These are phyloP conservation scores for Monilinia vaccinii-corymbosi DNA, from an alignment of 2,329 filamentous ascomycete species.

Conservation along the genomic window DNA sequence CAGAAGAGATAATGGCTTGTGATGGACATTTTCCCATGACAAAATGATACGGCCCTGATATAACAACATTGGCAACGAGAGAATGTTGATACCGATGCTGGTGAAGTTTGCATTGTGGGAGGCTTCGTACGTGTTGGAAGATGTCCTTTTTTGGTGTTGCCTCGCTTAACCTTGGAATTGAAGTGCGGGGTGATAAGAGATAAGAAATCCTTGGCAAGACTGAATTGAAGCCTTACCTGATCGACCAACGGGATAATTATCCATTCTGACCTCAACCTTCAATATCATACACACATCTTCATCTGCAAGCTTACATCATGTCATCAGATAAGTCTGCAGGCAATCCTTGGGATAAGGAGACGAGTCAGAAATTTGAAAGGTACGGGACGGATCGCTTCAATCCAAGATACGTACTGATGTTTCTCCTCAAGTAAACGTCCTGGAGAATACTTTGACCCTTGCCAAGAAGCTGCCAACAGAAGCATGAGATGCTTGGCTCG, in stretches of 20 bases:
- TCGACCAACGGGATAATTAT: no score
- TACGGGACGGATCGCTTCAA: no score
- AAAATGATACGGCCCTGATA: not conserved
- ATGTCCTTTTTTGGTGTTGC: not conserved
- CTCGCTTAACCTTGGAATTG: not conserved
- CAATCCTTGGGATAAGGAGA: slow-evolving; percentile 47
- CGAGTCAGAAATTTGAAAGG: slow-evolving; percentile 56
- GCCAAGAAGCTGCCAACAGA: slow-evolving; percentile 78
- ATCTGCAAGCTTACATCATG: slow-evolving; percentile 14
- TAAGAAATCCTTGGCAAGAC: not conserved
- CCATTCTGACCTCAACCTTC: not conserved
- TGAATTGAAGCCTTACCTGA: no score
- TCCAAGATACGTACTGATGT: not conserved
- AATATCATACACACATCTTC: not conserved
- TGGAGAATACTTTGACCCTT: slow-evolving; percentile 91
- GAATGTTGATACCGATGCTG: not conserved
- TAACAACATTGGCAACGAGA: not conserved
- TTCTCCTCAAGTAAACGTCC: slow-evolving; percentile 58
- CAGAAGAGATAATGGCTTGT: slow-evolving; percentile 2
- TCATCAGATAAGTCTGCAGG: slow-evolving; percentile 26
- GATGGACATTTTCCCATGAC: not conserved
- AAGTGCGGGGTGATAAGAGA: not conserved
- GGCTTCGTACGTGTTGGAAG: not conserved
- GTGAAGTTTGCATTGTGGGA: not conserved
- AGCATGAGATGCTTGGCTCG: slow-evolving; percentile 84